Conservation (phyloP, 805 yeast genomes). For the Tetrapisispora phaffii region DNA sequence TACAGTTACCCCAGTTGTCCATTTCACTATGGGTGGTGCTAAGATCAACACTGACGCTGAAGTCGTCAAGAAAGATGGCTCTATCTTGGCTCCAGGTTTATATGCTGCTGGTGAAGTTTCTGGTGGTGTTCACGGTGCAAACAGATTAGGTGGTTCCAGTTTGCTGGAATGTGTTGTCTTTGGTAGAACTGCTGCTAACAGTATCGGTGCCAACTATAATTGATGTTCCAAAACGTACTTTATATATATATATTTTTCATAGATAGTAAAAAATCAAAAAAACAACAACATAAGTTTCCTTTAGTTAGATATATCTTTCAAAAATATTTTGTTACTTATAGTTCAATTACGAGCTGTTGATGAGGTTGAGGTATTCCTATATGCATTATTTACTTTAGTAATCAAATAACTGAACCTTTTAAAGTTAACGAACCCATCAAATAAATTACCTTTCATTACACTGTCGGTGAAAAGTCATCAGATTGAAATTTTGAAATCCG, state of each 20-base stretch:
- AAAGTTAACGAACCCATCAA: too few relatives aligned
- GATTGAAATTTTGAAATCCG: too few relatives aligned
- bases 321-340: too few relatives aligned
- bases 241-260: neutral
- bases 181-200: conserved; percentile 42
- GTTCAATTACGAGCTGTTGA: too few relatives aligned
- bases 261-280: neutral
- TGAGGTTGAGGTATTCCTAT: too few relatives aligned
- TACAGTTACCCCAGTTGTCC: conserved; percentile 51
- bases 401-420: too few relatives aligned
- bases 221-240: neutral
- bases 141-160: conserved; percentile 51
- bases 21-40: conserved; percentile 62
- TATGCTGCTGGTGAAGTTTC: conserved; percentile 60
- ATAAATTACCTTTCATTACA: too few relatives aligned
- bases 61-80: conserved; percentile 30
- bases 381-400: too few relatives aligned
- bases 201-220: conserved; percentile 12
- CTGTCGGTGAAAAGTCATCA: too few relatives aligned
- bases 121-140: conserved; percentile 60
- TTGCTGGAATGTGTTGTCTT: conserved; percentile 52
- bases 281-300: too few relatives aligned
- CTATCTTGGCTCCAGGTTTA: conserved; percentile 34
- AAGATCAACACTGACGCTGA: conserved; percentile 41
- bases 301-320: too few relatives aligned